Conservation (phyloP, 495 filamentous ascomycete genomes). For the Aspergillus campestris region DNA sequence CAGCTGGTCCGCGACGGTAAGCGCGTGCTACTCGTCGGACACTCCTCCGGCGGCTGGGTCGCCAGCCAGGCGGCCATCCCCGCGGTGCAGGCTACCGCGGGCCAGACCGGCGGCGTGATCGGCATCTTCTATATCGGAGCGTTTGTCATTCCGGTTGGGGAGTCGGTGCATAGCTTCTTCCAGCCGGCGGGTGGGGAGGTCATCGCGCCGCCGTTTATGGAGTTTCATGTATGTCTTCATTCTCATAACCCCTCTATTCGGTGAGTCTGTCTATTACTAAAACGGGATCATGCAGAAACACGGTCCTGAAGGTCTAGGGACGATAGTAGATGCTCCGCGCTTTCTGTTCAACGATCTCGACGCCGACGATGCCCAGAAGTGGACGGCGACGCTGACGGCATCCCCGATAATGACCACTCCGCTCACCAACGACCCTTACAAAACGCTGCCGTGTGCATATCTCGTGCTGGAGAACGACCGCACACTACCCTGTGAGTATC, state of each 20-base stretch:
- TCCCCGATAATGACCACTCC: constrained; percentile 14
- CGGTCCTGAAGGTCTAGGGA: constrained; percentile 13
- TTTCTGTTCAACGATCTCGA: constrained; percentile 23
- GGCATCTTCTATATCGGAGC: constrained; percentile 26
- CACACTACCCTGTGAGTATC: constrained; percentile 15
- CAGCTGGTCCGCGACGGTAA: constrained; percentile 17
- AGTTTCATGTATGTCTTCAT: constrained; percentile 15
- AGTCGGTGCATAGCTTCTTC: constrained; percentile 21
- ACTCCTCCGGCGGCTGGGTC: constrained; percentile 29
- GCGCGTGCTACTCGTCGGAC: constrained; percentile 18
- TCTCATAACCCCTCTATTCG: neutral
- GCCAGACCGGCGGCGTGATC: constrained; percentile 23
- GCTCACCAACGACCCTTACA: constrained; percentile 26
- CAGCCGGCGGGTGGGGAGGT: constrained; percentile 17
- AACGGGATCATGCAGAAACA: constrained; percentile 9
- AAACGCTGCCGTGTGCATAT: constrained; percentile 25
- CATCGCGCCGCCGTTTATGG: constrained; percentile 12
- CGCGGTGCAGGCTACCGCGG: constrained; percentile 15
- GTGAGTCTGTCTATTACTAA: neutral
- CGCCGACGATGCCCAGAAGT: constrained; percentile 9
- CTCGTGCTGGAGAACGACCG: constrained; percentile 21
- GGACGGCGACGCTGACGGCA: constrained; percentile 25
- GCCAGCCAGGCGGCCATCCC: constrained; percentile 22
- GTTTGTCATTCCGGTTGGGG: constrained; percentile 22
- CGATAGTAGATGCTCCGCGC: constrained; percentile 7